Evolutionary conservation across 2,329 filamentous ascomycete genomes (phyloP), one percentile per base, ranked within the genome.

Genomic region (Fusarium oligoseptatum): DNA sequence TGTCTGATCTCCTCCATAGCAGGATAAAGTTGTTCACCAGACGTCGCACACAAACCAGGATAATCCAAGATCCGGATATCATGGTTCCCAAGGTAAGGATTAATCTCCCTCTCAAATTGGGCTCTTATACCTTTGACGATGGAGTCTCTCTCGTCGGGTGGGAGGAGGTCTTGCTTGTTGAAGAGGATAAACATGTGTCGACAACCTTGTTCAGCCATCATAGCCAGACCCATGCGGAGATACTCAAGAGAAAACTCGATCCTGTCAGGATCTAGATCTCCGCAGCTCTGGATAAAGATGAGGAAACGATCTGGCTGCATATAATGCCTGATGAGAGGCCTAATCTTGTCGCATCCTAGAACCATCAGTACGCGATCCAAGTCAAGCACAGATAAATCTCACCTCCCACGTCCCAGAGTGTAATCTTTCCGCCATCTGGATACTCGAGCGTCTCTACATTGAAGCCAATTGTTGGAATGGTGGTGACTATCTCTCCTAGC

Each of bases 381-480:
- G 4, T 20, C 12, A 24, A 45, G 12, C 32, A 24, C 41, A 15
- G 41, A 6, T 20, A 24, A 22, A 15, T 6, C 71, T 63, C 15
- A 80, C 80, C 80, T 72, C 80, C 80, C 10, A 80, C 66, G 22
- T 81, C 79, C 80, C 80, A 81, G 2, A 81, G 56, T 0, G 74
- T 76, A 2, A 81, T 66, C 12, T 73, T 76, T 8, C 68, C 69
- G 6, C 76, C 72, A 55, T 74, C 63, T 0, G 70, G 37, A 48
- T 74, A 68, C 2, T 76, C 71, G 0, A 95, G 92, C 3, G 92
- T 94, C 85, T 98, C 95, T 73, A 98, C 94, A 81, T 98, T 98
- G 87, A 98, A 98, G 70, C 92, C 95, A 82, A 98, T 97, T 77
- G 95, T 98, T 72, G 95, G 95, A 81, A 98, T 97, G 73, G 95